A percentile compares a stretch with the other conserved stretches of the same genome.
phyloP scores from a whole-genome alignment of 495 filamentous ascomycete species.

The Talaromyces stipitatus region DNA sequence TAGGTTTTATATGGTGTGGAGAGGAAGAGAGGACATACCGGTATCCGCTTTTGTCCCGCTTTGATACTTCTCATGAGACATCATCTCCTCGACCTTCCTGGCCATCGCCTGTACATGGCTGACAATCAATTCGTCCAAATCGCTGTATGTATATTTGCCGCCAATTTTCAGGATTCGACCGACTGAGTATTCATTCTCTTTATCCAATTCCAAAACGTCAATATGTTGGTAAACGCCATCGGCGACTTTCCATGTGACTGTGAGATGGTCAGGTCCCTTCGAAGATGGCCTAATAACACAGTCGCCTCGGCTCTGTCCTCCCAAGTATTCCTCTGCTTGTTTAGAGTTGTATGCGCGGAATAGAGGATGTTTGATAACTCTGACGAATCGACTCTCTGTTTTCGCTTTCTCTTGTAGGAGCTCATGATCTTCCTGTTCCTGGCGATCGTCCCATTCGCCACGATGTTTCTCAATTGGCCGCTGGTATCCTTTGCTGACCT shows the following conservation, averaged over 20 bases:
- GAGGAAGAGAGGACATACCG: slow-evolving; percentile 50
- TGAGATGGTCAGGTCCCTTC: slow-evolving; percentile 88
- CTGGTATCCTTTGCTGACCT: slow-evolving; percentile 61
- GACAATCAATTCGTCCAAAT: slow-evolving; percentile 95
- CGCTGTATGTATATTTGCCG: slow-evolving; percentile 81
- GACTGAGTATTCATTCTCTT: slow-evolving; percentile 91
- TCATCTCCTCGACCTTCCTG: slow-evolving; percentile 94
- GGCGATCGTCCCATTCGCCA: slow-evolving; percentile 77
- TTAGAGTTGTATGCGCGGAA: slow-evolving; percentile 88
- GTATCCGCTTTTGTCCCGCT: slow-evolving; percentile 69
- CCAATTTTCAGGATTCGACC: slow-evolving; percentile 76
- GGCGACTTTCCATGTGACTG: slow-evolving; percentile 96
- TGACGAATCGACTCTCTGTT: slow-evolving; percentile 68
- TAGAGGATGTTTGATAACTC: slow-evolving; percentile 94
- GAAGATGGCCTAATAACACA: slow-evolving; percentile 92
- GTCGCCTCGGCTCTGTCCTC: slow-evolving; percentile 75
- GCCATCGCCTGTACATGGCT: slow-evolving; percentile 97
- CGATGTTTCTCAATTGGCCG: slow-evolving; percentile 59
- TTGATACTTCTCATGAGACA: slow-evolving; percentile 85
- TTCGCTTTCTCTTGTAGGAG: slow-evolving; percentile 75
- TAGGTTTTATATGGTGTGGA: slow-evolving; percentile 3
- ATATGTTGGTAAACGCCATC: slow-evolving; percentile 94
- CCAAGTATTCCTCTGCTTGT: slow-evolving; percentile 90
- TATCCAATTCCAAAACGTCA: slow-evolving; percentile 92
- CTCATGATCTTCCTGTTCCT: slow-evolving; percentile 73